Percentiles rank a stretch among this genome's conserved stretches.
Evolutionary conservation across 2,329 filamentous ascomycete genomes (phyloP).

Genomic region (Paradendryphiella salina): DNA sequence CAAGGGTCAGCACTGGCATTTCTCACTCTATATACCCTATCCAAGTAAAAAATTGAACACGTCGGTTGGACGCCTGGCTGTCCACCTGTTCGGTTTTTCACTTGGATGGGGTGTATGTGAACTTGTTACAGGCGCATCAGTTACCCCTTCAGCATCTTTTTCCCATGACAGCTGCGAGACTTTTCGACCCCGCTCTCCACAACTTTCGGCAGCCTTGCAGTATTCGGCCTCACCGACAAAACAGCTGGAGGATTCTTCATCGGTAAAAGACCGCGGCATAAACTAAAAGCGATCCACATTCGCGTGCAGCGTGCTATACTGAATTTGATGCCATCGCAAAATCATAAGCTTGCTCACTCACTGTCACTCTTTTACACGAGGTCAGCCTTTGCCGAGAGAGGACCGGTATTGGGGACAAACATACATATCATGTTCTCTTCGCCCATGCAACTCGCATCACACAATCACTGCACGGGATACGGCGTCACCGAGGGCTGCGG

Average conservation of each 20-base stretch:
- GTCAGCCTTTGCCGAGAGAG: neutral
- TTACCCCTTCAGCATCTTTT: too few species aligned
- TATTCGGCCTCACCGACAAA: conserved; percentile 2
- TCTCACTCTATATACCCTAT: too few species aligned
- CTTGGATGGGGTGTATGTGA: too few species aligned
- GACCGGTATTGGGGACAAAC: neutral
- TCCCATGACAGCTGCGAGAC: too few species aligned
- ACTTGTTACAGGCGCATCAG: too few species aligned
- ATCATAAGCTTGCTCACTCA: neutral
- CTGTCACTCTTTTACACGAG: neutral
- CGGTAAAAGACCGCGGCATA: conserved; percentile 7
- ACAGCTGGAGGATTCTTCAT: conserved; percentile 6
- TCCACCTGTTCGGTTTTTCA: too few species aligned
- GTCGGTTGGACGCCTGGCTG: too few species aligned
- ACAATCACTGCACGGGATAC: neutral
- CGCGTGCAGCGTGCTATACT: conserved; percentile 3
- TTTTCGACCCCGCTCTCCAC: neutral
- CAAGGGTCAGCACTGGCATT: neutral
- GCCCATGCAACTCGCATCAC: neutral
- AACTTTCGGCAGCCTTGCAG: neutral
- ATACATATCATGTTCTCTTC: neutral
- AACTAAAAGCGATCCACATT: conserved; percentile 4
- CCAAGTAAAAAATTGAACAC: too few species aligned
- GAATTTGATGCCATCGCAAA: conserved; percentile 2
- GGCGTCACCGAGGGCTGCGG: conserved; percentile 12